Evolutionary conservation across 768 basidiomycete species (phyloP).

Genomic region (Mycena olivaceomarginata): DNA sequence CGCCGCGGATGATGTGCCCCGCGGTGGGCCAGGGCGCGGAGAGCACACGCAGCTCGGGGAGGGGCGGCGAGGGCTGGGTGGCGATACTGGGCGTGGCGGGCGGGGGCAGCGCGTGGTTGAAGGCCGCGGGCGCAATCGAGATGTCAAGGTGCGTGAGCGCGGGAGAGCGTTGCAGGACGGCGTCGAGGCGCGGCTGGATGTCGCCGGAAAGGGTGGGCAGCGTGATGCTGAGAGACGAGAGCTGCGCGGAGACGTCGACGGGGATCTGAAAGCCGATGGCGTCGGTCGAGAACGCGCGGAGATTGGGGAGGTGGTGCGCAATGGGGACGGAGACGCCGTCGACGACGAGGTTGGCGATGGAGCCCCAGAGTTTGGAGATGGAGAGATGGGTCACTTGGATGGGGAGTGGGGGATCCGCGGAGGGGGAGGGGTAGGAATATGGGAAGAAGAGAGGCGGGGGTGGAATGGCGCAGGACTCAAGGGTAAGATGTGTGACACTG

Average conservation of each 20-base stretch:
- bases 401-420: background rate
- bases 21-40: conserved; percentile 36
- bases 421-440: conserved; percentile 10
- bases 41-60: conserved; percentile 26
- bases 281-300: conserved; percentile 27
- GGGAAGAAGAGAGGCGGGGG: conserved; percentile 30
- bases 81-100: background rate
- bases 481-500: conserved; percentile 13
- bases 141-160: conserved; percentile 15
- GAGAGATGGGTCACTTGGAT: conserved; percentile 26
- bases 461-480: conserved; percentile 12
- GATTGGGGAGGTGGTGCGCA: conserved; percentile 15
- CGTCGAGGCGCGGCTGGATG: conserved; percentile 36
- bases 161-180: conserved; percentile 26
- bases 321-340: conserved; percentile 24
- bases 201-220: conserved; percentile 7
- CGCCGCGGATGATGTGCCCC: conserved; percentile 8
- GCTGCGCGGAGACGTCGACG: background rate
- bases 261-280: conserved; percentile 26
- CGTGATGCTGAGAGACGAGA: conserved; percentile 28
- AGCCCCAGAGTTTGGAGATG: conserved; percentile 18
- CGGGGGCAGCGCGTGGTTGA: background rate
- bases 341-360: background rate
- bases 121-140: background rate
- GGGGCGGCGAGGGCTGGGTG: background rate